Evolutionary conservation across 108 stramenopile genomes (phyloP), one percentile per base, ranked within the genome.

Genomic region (Pseudonitzschia pungens): DNA sequence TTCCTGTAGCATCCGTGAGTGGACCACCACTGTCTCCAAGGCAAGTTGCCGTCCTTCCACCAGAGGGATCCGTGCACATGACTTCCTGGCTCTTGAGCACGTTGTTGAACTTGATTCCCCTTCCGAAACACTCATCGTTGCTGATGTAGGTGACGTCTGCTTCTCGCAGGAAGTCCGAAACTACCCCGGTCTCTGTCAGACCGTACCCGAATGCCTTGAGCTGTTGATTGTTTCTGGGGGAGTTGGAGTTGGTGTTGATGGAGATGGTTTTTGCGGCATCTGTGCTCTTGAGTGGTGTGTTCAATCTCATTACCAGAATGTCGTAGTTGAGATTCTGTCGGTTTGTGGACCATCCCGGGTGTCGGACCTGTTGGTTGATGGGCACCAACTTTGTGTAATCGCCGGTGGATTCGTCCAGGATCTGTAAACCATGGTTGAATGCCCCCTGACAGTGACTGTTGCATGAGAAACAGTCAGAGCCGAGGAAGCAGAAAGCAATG

Each of bases 381-480:
- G 33, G 55, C 21, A 11, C 40, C 54, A 22, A 5, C 27, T 32
- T 65, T 20, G 29, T 66, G 42, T 43, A 75, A 14, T 68, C 32
- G 10, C 48, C 24, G 26, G 53, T 57, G 22, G 45, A 36, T 16
- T n/a, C 20, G 44, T 42, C 40, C 21, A 55, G 67, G 4, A 78
- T 40, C 3, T 58, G 59, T 2, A 70, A 59, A 8, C 62, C 78
- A 48, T 55, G 33, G 52, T 69, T 63, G 55, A 74, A 79, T 4
- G 68, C 72, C 2, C 68, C 72, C 32, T 73, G 60, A 44, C 81
- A 82, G 65, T 82, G 81, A n/a, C 60, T 62, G 6, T 62, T 62
- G 26, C 1, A 24, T 24, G 36, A 36, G 36, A 6, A 36, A 36
- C 6, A 2, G 36, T 48, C 14, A 58, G 21, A 28, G n/a, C n/a